Evolutionary conservation across 495 filamentous ascomycete genomes (phyloP).

Genomic region (Aspergillus kassunensis): DNA sequence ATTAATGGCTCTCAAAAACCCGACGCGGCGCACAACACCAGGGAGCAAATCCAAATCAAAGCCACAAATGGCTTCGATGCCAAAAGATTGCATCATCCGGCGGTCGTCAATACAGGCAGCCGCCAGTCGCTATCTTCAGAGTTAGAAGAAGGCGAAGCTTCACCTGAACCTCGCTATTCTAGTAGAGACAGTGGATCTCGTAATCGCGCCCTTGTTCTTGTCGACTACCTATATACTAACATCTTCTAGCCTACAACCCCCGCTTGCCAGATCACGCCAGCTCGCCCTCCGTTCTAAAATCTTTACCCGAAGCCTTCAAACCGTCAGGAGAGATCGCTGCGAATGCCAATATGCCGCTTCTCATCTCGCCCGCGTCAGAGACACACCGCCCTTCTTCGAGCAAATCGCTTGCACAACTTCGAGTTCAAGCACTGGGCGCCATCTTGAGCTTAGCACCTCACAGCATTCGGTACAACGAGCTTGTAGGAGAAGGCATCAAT

Average conservation of each 20-base stretch:
- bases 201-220: conserved; percentile 18
- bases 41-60: not conserved
- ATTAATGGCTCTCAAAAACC: not conserved
- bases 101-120: not conserved
- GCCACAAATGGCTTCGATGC: not conserved
- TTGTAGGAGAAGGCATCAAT: conserved; percentile 70
- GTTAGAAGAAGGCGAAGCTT: conserved; percentile 30
- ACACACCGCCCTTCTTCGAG: not conserved
- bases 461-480: conserved; percentile 62
- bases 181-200: conserved; percentile 36
- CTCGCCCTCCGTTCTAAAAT: conserved; percentile 2
- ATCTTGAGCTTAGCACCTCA: conserved; percentile 59
- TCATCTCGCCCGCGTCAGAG: not conserved
- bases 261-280: conserved; percentile 28
- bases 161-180: conserved; percentile 20
- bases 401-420: conserved; percentile 45
- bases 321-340: not conserved
- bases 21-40: not conserved
- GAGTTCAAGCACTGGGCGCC: conserved; percentile 65
- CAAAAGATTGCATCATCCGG: not conserved
- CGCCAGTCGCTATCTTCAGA: conserved; percentile 9
- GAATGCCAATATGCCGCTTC: not conserved
- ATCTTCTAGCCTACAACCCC: conserved; percentile 38
- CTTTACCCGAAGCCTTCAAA: not conserved
- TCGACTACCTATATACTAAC: conserved; percentile 17